Base-by-base conservation (phyloP, 371 early-diverging fungal genomes). In the Syncephalastrum monosporum region DNA sequence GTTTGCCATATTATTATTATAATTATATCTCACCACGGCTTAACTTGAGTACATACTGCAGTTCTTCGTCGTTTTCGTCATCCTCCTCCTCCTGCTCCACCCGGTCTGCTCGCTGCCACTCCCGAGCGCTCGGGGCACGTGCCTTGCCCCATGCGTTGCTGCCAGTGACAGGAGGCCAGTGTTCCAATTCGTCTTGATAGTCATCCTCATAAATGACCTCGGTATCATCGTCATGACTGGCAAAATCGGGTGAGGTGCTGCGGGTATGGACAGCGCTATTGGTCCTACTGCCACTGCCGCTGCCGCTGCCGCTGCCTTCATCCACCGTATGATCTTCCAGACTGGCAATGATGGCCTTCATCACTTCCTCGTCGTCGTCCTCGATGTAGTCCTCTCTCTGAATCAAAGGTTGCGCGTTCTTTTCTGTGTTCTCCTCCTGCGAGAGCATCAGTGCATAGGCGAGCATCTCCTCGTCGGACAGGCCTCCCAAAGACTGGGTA, bases 361-460 rank as follows among this genome's bases (percentile, higher is more conserved):
- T 50, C 23, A 79, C 48, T 1, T 64, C 80, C 41, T 79, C 75
- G 27, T 79, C 80, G 10, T 74, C 63, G 12, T 63, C 67, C 1
- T 65, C 71, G 7, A 65, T 47, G 47, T 61, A 63, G 47, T 67
- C 68, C 17, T 21, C 53, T 4, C 1, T 15, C 21, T 23, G 41
- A 16, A 21, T 14, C 27, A 6, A 29, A 41, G 17, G 42, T 5
- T 33, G 60, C 41, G 4, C 33, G 4, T 50, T 21, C 23, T 15
- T 21, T 17, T 15, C 25, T n/a, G 21, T 13, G 5, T n/a, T 13
- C 42, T 63, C 60, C 29, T 71, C 71, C 45, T 71, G 67, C 24
- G 79, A 79, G 12, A 81, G 16, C 77, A 81, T 77, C 57, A 78
- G 52, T 3, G 79, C 82, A 61, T 79, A 79, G 2, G 65, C 74